Percentiles rank a stretch among this genome's conserved stretches.
Conservation (phyloP, 148 eudicot genomes). For the Fagopyrum homotropicum region DNA sequence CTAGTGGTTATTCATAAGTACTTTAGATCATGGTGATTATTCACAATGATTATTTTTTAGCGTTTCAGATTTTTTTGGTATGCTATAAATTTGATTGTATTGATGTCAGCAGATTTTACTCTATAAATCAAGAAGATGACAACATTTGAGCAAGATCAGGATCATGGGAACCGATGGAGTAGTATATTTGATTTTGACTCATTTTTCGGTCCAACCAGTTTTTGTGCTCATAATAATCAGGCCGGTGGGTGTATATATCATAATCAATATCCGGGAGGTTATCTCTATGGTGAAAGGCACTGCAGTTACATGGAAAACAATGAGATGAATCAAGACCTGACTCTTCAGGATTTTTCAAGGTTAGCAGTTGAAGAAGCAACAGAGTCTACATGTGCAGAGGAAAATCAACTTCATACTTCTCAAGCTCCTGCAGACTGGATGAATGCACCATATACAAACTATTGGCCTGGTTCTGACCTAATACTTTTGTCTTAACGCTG, state of each 20-base stretch:
- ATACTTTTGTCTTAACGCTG: conserved; percentile 6
- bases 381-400: conserved; percentile 41
- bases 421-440: conserved; percentile 40
- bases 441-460: conserved; percentile 30
- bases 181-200: conserved; percentile 55
- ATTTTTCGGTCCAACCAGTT: conserved; percentile 29
- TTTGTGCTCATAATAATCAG: conserved; percentile 42
- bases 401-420: conserved; percentile 33
- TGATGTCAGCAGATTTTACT: conserved; percentile 15
- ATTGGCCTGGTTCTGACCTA: conserved; percentile 42
- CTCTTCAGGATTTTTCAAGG: conserved; percentile 62
- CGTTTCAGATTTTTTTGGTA: background rate
- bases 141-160: conserved; percentile 60
- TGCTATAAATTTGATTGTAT: conserved; percentile 4
- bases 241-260: conserved; percentile 50
- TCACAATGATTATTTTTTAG: background rate
- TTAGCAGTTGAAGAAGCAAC: conserved; percentile 46
- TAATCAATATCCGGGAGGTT: conserved; percentile 36
- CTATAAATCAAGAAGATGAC: conserved; percentile 20
- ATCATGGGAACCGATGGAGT: conserved; percentile 56
- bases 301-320: conserved; percentile 43
- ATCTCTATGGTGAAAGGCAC: conserved; percentile 25
- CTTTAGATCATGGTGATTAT: background rate
- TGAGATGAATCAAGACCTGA: conserved; percentile 36
- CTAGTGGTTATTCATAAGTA: background rate